Evolutionary conservation across 345 rosid genomes (phyloP), one percentile per base, ranked within the genome.

Genomic region (Eucalyptus marginata): DNA sequence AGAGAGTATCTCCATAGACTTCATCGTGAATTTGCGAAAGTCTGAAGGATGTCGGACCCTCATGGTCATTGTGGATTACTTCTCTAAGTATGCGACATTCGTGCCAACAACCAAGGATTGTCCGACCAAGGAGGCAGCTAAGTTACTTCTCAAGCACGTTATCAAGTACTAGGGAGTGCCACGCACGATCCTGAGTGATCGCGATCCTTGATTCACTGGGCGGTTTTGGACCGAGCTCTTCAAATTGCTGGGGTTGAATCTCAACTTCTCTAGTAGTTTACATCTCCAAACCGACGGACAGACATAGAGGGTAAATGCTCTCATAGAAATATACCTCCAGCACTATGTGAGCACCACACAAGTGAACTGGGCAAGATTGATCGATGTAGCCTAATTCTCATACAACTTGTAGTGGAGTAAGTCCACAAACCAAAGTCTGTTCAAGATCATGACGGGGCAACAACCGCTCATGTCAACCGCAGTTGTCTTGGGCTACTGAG

Each of bases 81-180:
- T 58, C n/a, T 58, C 7, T 1, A 58, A 58, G 13, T 58, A 58
- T 25, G 0, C 3, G 3, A 58, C n/a, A 18, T 58, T 58, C 0
- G 7, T 58, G 14, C 64, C n/a, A 10, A 11, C 13, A 25, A 58
- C 64, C 29, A 25, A 58, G 64, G 13, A 58, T 25, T 58, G 14
- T 11, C 7, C 2, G 0, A 0, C 14, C 64, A 5, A 58, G 64
- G n/a, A 25, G 29, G 64, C 0, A 2, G 6, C n/a, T 58, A 58
- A 58, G 64, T 25, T 46, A 44, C 49, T 51, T 13, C 3, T 18
- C 24, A 84, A 58, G 64, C n/a, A 58, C 3, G 1, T 25, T 11
- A 11, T 58, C 64, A 58, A 58, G 13, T 58, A 58, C 29, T 58
- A 25, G n/a, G 29, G 64, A 58, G n/a, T 58, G 64, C 3, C 64